These are phyloP conservation scores for Galerina marginata DNA, from an alignment of 768 basidiomycete species.

Conservation along the genomic window DNA sequence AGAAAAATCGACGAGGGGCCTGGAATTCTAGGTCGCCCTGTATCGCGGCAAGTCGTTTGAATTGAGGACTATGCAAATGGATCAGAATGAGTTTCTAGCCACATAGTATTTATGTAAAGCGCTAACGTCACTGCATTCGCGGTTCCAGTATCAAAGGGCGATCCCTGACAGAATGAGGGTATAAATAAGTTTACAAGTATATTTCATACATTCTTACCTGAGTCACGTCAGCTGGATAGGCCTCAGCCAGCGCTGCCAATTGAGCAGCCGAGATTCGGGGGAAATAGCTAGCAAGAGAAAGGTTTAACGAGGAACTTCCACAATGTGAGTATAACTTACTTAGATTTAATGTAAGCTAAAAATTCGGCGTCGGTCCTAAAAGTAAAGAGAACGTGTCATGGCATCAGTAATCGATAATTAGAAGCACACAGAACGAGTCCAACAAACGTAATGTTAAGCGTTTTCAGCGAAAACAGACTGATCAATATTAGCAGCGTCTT, in stretches of 20 bases:
- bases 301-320: no score
- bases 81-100: background rate
- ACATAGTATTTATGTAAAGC: background rate
- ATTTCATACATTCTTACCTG: background rate
- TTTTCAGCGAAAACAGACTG: constrained; percentile 21
- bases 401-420: background rate
- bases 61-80: constrained; percentile 36
- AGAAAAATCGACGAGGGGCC: constrained; percentile 40
- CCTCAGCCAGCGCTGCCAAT: background rate
- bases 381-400: background rate
- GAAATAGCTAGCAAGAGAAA: background rate
- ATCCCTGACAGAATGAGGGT: constrained; percentile 19
- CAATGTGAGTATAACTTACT: constrained; percentile 12
- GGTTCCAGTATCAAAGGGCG: constrained; percentile 30
- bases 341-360: constrained; percentile 23
- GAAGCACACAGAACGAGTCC: background rate
- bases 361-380: constrained; percentile 25
- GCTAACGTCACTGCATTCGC: constrained; percentile 29
- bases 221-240: background rate
- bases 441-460: constrained; percentile 18
- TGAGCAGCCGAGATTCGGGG: background rate
- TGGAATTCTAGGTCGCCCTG: constrained; percentile 44
- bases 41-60: constrained; percentile 44
- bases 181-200: background rate
- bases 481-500: background rate